Evolutionary conservation across 441 rosid species (phyloP), one percentile per base, ranked within the genome.

Genomic region (Gossypium schwendimanii): DNA sequence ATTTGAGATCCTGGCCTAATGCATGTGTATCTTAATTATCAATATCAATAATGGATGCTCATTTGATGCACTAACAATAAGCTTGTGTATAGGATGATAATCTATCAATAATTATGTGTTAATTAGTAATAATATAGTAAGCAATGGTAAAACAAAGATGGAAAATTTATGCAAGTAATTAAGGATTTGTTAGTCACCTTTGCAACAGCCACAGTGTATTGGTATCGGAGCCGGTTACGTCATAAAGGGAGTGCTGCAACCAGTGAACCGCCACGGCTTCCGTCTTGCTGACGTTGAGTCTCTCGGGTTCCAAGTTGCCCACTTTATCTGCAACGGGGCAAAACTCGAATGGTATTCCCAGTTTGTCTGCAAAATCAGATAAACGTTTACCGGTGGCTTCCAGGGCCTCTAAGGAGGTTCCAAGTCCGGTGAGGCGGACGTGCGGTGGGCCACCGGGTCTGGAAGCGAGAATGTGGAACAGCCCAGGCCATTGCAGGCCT

Each of bases 401-500:
- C 10, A 95, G 90, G 33, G 96, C 89, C 72, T 92, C 97, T 79
- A 82, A 78, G 50, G 99, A 95, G 53, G 88, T 89, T 18, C 99
- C 99, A 0, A 95, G 84, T 6, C 98, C 99, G 49, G 99, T 95
- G 33, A 95, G 91, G 31, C 96, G 87, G 71, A 95, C 97, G 70
- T 79, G 89, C 12, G 99, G 99, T 2, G 98, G 92, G 0, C 98
- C 98, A 0, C 98, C 93, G 0, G 95, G 89, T 70, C 99, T 81
- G 2, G 95, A 91, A 15, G 98, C 98, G 0, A 95, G 83, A 10
- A 92, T 95, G 75, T 95, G 99, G 58, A 95, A 95, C 14, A 95
- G 83, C 15, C 98, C 99, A 45, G 99, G 99, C 99, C 99, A 95
- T 66, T 95, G 99, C 70, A 95, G 79, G 10, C 99, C 99, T 78